Base-by-base conservation (phyloP, 1,284 basidiomycete genomes). In the Anthracocystis setariae region DNA sequence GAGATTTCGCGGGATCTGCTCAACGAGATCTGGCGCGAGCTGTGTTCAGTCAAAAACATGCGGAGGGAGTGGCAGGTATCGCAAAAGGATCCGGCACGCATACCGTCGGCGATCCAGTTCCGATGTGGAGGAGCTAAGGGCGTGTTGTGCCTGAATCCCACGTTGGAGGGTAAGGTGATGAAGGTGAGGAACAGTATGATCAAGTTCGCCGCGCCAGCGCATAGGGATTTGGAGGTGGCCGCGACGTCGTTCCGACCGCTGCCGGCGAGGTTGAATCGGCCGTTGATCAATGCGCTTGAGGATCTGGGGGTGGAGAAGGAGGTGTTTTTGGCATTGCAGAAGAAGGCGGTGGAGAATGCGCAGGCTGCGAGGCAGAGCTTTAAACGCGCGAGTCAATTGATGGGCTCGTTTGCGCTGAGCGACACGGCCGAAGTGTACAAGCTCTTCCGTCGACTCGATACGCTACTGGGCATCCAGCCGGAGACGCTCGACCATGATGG, bases 261-360 rank as follows among this genome's bases (percentile, higher is more conserved):
- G 3, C 65, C 65, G 10, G 53, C 65, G 2, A 35, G 65, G 5
- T 50, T 68, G 29, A 68, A 68, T 38, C 52, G 65, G 8, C 65
- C 65, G 13, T 50, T 68, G 15, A 68, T 68, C 59, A 68, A 68
- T 23, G 59, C 65, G 7, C 59, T 68, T 21, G 65, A 62, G 33
- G 65, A 68, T 32, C 51, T 68, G 2, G 65, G 59, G 13, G 65
- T 68, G 8, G 12, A 18, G 0, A 29, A 35, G 1, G 38, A 42
- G 8, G 42, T 50, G 21, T 68, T 68, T 17, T 20, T 68, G 18
- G 20, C 24, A 9, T 32, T 68, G 15, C 65, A 68, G 32, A 24
- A 48, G 15, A 53, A 44, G 46, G 65, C 65, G 8, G 55, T 68
- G 21, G 51, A 58, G 17, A 52, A 45, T 25, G 55, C 55, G 4